Conservation (phyloP, 202 grass and related monocot species). For the Saccharum hybrid region DNA sequence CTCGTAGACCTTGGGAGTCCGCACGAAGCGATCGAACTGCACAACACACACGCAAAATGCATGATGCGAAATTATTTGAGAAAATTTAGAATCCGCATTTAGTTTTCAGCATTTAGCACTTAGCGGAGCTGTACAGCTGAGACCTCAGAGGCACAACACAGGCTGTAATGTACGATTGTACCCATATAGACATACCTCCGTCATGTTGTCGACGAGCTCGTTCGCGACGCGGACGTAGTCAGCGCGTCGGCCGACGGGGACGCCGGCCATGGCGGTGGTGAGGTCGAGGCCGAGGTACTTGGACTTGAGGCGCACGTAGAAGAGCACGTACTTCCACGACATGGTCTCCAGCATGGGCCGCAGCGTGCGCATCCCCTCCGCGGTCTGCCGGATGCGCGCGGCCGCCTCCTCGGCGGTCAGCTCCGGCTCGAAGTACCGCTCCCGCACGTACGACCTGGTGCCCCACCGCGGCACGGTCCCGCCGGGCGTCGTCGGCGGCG, state of each 20-base stretch:
- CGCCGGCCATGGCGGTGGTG: constrained; percentile 74
- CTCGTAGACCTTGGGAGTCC: constrained; percentile 85
- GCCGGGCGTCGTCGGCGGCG: constrained; percentile 18
- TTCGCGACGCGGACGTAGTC: constrained; percentile 81
- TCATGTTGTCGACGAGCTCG: constrained; percentile 90
- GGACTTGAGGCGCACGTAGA: constrained; percentile 80
- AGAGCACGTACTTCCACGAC: constrained; percentile 90
- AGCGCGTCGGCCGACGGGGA: constrained; percentile 57
- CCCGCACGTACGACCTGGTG: constrained; percentile 72
- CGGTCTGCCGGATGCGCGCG: constrained; percentile 83
- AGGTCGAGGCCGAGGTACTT: constrained; percentile 87
- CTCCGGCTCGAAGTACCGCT: constrained; percentile 77
- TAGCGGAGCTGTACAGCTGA: no score
- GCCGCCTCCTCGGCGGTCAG: constrained; percentile 74
- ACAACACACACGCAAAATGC: neutral
- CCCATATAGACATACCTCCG: constrained; percentile 47
- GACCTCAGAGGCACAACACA: no score
- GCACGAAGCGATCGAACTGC: constrained; percentile 80
- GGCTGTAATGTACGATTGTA: neutral
- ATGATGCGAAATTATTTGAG: neutral
- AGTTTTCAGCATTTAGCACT: neutral
- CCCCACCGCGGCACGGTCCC: constrained; percentile 70
- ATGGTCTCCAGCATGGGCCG: constrained; percentile 96
- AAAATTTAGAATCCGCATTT: neutral
- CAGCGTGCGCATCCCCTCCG: constrained; percentile 77